Evolutionary conservation across 805 yeast genomes (phyloP).

Genomic region (Metschnikowia proteae): DNA sequence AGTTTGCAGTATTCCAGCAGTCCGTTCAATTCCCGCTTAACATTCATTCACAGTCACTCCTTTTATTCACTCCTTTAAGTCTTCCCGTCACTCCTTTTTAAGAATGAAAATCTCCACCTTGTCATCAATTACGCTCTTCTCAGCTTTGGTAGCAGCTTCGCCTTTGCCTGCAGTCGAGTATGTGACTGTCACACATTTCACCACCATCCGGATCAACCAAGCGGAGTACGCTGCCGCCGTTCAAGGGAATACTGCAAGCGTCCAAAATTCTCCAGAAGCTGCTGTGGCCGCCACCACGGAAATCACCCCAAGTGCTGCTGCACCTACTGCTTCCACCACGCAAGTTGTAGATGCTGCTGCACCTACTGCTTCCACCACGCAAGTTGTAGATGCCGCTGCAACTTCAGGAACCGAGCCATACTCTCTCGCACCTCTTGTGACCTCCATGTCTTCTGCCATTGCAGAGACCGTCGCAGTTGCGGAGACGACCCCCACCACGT

Average conservation of each 20-base stretch:
- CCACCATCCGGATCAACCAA: constrained; percentile 9
- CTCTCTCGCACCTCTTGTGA: not conserved
- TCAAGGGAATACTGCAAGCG: not conserved
- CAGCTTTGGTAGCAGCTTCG: constrained; percentile 11
- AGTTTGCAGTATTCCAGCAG: not conserved
- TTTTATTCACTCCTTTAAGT: constrained; percentile 3
- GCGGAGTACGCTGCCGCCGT: constrained; percentile 4
- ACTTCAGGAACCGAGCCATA: not conserved
- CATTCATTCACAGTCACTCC: constrained; percentile 4
- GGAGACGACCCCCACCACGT: no score
- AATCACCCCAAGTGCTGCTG: not conserved
- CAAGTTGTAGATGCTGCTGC: not conserved
- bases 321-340: not conserved
- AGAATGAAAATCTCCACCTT: constrained; percentile 12
- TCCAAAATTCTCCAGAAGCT: not conserved
- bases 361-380: not conserved
- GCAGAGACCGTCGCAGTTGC: not conserved
- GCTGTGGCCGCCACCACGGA: not conserved
- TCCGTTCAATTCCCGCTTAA: not conserved
- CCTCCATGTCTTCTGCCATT: not conserved
- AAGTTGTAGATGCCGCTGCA: not conserved
- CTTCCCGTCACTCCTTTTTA: constrained; percentile 1
- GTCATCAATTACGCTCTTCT: constrained; percentile 3
- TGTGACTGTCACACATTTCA: constrained; percentile 14
- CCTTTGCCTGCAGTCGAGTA: constrained; percentile 6